phyloP scores from a whole-genome alignment of 2,329 filamentous ascomycete genomes.

The Xylaria sp. region DNA sequence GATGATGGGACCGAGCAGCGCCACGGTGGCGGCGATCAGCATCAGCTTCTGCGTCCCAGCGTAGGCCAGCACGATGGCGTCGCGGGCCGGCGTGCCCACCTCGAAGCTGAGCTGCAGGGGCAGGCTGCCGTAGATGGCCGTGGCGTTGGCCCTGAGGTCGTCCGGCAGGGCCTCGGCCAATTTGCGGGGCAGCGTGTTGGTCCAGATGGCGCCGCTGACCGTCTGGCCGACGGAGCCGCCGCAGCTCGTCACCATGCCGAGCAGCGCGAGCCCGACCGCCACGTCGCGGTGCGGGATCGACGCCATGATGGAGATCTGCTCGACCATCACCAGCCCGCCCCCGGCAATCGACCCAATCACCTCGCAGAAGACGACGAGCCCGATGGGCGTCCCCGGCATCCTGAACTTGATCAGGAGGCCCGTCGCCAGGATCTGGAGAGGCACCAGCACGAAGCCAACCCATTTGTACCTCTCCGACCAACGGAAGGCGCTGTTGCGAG shows the following conservation, averaged over 20 bases:
- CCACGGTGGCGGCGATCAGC: not conserved
- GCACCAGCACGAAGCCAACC: constrained; percentile 36
- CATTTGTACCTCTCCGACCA: constrained; percentile 40
- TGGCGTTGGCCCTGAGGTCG: constrained; percentile 33
- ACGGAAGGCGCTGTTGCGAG: constrained; percentile 32
- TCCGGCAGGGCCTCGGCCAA: constrained; percentile 45
- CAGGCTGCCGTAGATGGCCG: constrained; percentile 48
- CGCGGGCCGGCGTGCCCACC: constrained; percentile 43
- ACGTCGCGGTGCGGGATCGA: constrained; percentile 38
- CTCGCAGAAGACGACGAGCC: constrained; percentile 44
- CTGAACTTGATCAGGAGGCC: constrained; percentile 43
- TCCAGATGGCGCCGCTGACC: constrained; percentile 40
- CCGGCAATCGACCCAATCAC: constrained; percentile 41
- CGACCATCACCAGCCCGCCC: constrained; percentile 32
- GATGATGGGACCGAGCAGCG: not conserved
- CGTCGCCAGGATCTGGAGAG: constrained; percentile 36
- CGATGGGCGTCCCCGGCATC: constrained; percentile 33
- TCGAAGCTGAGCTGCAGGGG: constrained; percentile 43
- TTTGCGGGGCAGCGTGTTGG: constrained; percentile 41
- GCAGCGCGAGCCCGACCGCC: constrained; percentile 40
- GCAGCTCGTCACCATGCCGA: constrained; percentile 36
- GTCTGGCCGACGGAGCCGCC: constrained; percentile 39
- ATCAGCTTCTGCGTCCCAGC: constrained; percentile 45
- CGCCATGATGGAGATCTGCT: constrained; percentile 40
- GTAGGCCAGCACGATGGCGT: constrained; percentile 51